A percentile compares a stretch with the other conserved stretches of the same genome.
These are phyloP conservation scores for Coprinopsis strossmayeri DNA, from an alignment of 768 basidiomycete genomes.

Conservation along the genomic window DNA sequence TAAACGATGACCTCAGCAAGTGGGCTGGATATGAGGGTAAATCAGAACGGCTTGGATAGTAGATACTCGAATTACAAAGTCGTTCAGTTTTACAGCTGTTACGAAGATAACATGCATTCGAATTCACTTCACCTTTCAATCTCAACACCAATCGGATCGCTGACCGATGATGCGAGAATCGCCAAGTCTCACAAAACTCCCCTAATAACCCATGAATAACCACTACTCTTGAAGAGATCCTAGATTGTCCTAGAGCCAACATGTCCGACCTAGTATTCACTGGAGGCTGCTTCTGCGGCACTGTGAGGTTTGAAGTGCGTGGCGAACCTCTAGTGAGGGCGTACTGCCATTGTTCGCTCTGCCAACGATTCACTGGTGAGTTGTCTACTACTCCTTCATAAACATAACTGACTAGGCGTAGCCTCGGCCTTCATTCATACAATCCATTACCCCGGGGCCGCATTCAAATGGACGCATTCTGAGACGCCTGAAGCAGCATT, in stretches of 20 bases:
- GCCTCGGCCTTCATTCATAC: conserved; percentile 60
- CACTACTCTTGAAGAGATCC: too few species aligned
- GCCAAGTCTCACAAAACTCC: neutral
- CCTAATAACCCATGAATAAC: too few species aligned
- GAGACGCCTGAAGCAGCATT: conserved; percentile 27
- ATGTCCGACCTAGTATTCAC: neutral
- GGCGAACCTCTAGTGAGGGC: conserved; percentile 48
- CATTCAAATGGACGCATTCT: conserved; percentile 50
- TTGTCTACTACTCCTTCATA: conserved; percentile 1
- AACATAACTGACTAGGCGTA: conserved; percentile 15
- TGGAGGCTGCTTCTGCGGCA: conserved; percentile 58
- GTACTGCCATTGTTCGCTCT: conserved; percentile 68
- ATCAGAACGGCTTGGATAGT: conserved; percentile 28
- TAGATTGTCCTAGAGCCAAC: neutral
- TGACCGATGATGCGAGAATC: neutral
- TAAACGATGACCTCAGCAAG: conserved; percentile 51
- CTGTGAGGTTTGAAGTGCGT: conserved; percentile 38
- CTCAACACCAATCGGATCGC: too few species aligned
- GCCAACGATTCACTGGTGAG: conserved; percentile 54
- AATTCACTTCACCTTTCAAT: neutral
- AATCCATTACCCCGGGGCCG: conserved; percentile 43
- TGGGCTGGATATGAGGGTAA: conserved; percentile 61
- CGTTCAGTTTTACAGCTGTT: too few species aligned
- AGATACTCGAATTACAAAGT: too few species aligned
- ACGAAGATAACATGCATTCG: too few species aligned